phyloP scores from a whole-genome alignment of 2,329 filamentous ascomycete genomes.

The Dactylellina leptospora region DNA sequence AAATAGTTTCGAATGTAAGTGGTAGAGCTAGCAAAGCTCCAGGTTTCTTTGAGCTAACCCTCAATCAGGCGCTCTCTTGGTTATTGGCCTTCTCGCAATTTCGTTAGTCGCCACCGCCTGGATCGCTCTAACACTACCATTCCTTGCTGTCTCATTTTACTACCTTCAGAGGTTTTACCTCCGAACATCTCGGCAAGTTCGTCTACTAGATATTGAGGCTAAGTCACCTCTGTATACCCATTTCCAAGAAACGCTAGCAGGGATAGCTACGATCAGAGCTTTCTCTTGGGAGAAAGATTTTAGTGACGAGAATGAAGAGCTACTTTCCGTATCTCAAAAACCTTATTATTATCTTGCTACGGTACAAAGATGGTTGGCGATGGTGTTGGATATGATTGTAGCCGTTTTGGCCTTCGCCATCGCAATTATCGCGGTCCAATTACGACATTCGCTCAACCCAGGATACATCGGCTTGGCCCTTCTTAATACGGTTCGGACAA shows the following conservation, averaged over 20 bases:
- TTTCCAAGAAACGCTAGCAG: slow-evolving; percentile 58
- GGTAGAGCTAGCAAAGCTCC: not conserved
- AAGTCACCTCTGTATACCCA: slow-evolving; percentile 62
- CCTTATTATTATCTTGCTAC: slow-evolving; percentile 59
- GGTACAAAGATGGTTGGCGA: slow-evolving; percentile 60
- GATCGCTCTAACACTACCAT: slow-evolving; percentile 57
- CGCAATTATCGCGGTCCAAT: slow-evolving; percentile 59
- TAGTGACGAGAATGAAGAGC: slow-evolving; percentile 46
- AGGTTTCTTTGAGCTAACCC: not conserved
- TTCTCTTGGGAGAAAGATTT: slow-evolving; percentile 50
- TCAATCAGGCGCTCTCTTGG: slow-evolving; percentile 15
- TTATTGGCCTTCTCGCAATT: slow-evolving; percentile 26
- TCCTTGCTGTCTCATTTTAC: slow-evolving; percentile 57
- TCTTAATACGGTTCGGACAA: slow-evolving; percentile 53
- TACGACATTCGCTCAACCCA: slow-evolving; percentile 58
- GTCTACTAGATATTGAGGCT: slow-evolving; percentile 62
- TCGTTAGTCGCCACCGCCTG: slow-evolving; percentile 46
- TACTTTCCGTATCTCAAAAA: slow-evolving; percentile 59
- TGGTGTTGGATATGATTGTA: slow-evolving; percentile 61
- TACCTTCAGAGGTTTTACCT: slow-evolving; percentile 61
- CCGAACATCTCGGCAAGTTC: slow-evolving; percentile 62
- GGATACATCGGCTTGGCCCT: slow-evolving; percentile 59
- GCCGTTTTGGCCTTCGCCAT: slow-evolving; percentile 60
- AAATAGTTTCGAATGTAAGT: slow-evolving; percentile 35
- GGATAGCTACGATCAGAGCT: slow-evolving; percentile 54